Base-by-base conservation (phyloP, 306 rosid species). In the Vachellia collinsii region DNA sequence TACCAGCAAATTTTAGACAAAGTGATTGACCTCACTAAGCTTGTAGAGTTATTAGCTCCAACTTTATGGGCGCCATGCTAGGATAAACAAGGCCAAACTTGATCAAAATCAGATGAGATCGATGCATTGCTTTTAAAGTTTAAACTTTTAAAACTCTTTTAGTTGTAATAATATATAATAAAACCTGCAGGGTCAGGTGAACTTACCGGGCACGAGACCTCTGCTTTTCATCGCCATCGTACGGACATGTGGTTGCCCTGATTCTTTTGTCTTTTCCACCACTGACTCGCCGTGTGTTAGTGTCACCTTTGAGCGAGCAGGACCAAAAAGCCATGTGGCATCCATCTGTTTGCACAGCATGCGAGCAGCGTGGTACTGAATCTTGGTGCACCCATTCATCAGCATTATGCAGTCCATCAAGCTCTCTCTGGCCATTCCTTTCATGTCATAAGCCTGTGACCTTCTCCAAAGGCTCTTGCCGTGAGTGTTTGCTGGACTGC, bases 361-460 rank as follows among this genome's bases (percentile, higher is more conserved):
- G 25, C 73, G 51, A 7, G 73, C 73, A 4, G 37, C 73, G n/a
- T 42, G 73, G 53, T 68, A 68, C 53, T 53, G 73, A 68, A 68
- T 41, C 50, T 42, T 68, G 73, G 3, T 42, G 73, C 73, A 39
- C 73, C 53, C 73, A 42, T 68, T 68, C 37, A 68, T 68, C 53
- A 68, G 29, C 51, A 9, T 68, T 42, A 68, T 11, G 37, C 73
- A 68, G 73, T 68, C 73, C 53, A 68, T 68, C 19, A 68, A 17
- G 73, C 73, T 68, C 73, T 68, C 73, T 68, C 9, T 68, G 9
- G 51, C 37, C 73, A 68, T 68, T n/a, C 73, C 53, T 20, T 68
- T 68, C 73, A 68, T 68, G 73, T 68, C 73, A 42, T 68, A 42
- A n/a, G 73, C 73, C 53, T 68, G 53, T 20, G 73, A 42, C 19